These are phyloP conservation scores for Schizochytrium sp. DNA, from an alignment of 108 stramenopile species.

Conservation along the genomic window DNA sequence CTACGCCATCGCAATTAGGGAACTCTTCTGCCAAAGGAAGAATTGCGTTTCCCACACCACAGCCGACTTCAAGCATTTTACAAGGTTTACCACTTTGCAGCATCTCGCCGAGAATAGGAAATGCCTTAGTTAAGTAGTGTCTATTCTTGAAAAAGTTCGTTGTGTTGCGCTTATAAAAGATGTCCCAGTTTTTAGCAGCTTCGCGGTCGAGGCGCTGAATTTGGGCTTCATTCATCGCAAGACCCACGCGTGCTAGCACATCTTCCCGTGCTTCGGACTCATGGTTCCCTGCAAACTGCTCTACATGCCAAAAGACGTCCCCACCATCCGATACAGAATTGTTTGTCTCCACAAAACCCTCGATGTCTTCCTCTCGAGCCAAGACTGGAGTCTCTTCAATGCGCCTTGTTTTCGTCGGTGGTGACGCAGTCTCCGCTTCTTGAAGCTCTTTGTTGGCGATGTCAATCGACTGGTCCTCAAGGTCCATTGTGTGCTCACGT, in stretches of 20 bases:
- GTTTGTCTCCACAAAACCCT: background rate
- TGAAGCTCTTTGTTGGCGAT: background rate
- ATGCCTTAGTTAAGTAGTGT: constrained; percentile 65
- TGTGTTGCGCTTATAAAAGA: constrained; percentile 67
- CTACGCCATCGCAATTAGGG: background rate
- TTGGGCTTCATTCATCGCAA: background rate
- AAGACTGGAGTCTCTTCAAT: background rate
- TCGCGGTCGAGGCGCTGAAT: background rate
- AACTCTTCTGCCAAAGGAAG: constrained; percentile 61
- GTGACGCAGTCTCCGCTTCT: background rate
- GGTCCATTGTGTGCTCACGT: too few species aligned
- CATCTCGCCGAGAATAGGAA: constrained; percentile 32
- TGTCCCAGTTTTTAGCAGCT: constrained; percentile 65
- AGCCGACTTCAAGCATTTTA: constrained; percentile 66
- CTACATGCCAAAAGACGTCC: constrained; percentile 28
- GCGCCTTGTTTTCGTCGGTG: background rate
- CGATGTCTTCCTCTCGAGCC: background rate
- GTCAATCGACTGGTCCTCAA: background rate
- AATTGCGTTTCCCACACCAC: constrained; percentile 70
- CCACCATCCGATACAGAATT: background rate
- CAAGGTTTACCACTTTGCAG: constrained; percentile 18
- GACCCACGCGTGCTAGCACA: background rate
- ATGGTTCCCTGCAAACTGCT: background rate
- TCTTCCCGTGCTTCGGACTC: background rate
- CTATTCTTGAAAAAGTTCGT: constrained; percentile 71